Evolutionary conservation across 1,284 basidiomycete species (phyloP).

Genomic region (Cutaneotrichosporon sp.): DNA sequence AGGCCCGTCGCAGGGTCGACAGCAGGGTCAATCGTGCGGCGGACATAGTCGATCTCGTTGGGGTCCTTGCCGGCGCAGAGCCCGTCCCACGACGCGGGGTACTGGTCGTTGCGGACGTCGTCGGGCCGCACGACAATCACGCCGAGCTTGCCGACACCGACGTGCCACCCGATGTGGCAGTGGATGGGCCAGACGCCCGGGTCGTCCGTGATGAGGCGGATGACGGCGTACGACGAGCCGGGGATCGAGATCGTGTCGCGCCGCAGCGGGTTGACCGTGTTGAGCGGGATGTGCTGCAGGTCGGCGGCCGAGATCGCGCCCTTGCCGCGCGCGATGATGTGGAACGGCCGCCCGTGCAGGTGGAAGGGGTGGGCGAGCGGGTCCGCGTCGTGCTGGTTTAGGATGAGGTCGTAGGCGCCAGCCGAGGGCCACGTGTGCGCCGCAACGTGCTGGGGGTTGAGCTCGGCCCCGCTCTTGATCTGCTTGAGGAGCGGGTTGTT

Average conservation of each 20-base stretch:
- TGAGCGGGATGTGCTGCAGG: slow-evolving; percentile 24
- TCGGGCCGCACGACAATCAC: slow-evolving; percentile 29
- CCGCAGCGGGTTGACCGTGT: slow-evolving; percentile 48
- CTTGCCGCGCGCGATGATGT: slow-evolving; percentile 44
- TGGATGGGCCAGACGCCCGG: slow-evolving; percentile 34
- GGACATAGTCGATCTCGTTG: slow-evolving; percentile 20
- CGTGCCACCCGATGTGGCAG: slow-evolving; percentile 40
- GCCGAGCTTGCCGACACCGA: slow-evolving; percentile 21
- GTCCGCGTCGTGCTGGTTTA: slow-evolving; percentile 49
- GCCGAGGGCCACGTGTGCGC: slow-evolving; percentile 28
- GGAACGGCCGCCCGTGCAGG: slow-evolving; percentile 38
- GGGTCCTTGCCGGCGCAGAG: slow-evolving; percentile 21
- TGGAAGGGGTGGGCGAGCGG: slow-evolving; percentile 49
- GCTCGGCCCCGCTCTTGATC: slow-evolving; percentile 25
- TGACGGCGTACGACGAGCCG: slow-evolving; percentile 32
- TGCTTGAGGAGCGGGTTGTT: slow-evolving; percentile 43
- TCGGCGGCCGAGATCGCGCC: slow-evolving; percentile 29
- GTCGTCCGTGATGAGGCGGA: slow-evolving; percentile 32
- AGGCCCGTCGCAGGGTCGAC: neutral
- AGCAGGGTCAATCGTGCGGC: neutral
- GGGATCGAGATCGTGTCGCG: slow-evolving; percentile 51
- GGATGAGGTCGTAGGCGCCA: slow-evolving; percentile 35
- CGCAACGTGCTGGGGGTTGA: slow-evolving; percentile 29
- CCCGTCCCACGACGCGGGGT: slow-evolving; percentile 22
- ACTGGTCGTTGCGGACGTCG: slow-evolving; percentile 12